Percentiles rank a stretch among this genome's conserved stretches.
Evolutionary conservation across 2,329 filamentous ascomycete species (phyloP).

Genomic region (Fusarium keratoplasticum): DNA sequence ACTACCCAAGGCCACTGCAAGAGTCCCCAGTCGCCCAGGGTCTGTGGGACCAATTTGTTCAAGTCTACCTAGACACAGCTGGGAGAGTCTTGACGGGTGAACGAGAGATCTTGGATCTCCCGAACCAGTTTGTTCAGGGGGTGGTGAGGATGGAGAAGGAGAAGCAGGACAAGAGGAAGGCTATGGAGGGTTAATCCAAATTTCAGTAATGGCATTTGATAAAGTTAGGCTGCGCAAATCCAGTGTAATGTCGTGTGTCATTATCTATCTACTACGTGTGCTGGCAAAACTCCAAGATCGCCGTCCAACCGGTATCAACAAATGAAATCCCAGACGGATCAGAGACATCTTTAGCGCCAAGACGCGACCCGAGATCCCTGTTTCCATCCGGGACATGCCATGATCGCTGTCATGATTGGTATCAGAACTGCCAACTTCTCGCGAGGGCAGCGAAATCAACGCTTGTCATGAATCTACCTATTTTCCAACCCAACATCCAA

Average conservation of each 20-base stretch:
- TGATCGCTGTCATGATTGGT: background rate
- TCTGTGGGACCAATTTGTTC: background rate
- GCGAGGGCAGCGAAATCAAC: constrained; percentile 3
- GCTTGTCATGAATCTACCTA: background rate
- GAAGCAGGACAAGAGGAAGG: background rate
- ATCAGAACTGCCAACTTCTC: constrained; percentile 4
- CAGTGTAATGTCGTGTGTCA: too few species aligned
- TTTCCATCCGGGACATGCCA: too few species aligned
- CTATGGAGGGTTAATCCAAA: too few species aligned
- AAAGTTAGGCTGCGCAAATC: too few species aligned
- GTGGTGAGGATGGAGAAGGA: background rate
- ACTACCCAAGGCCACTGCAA: constrained; percentile 33
- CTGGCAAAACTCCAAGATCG: too few species aligned
- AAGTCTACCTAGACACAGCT: background rate
- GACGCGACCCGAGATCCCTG: too few species aligned
- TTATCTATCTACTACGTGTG: too few species aligned
- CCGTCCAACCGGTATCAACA: too few species aligned
- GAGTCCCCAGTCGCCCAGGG: background rate
- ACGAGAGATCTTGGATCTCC: background rate
- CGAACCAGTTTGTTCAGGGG: background rate
- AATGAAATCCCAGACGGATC: too few species aligned
- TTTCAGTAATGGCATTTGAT: too few species aligned
- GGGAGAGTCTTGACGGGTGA: background rate
- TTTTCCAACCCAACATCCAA: background rate
- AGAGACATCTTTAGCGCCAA: too few species aligned